Evolutionary conservation across 139 green algal genomes (phyloP).

Genomic region (Zygnema circumcarinatum): DNA sequence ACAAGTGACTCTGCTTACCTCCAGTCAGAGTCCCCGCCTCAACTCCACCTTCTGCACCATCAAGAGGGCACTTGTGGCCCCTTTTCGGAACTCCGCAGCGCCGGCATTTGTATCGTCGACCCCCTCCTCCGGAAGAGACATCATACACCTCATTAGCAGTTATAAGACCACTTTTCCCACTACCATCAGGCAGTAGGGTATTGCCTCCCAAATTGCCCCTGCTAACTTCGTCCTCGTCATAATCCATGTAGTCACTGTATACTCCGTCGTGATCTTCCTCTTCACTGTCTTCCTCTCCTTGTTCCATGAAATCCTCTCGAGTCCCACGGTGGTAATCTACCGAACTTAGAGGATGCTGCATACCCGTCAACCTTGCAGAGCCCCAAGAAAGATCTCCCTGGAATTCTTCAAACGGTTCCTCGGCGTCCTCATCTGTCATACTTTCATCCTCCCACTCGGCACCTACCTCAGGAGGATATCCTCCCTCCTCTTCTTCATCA

Average conservation of each 20-base stretch:
- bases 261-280: conserved; percentile 25
- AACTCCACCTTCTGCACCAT: background rate
- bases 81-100: conserved; percentile 41
- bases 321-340: background rate
- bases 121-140: background rate
- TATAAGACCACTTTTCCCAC: background rate
- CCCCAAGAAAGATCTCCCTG: too few relatives aligned
- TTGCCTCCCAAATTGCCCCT: background rate
- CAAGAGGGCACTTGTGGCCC: conserved; percentile 32
- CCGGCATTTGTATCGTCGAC: conserved; percentile 19
- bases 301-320: background rate
- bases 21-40: background rate
- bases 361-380: background rate
- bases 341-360: background rate
- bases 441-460: background rate
- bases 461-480: background rate
- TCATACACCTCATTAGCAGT: conserved; percentile 6
- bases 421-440: background rate
- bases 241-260: conserved; percentile 15
- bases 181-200: background rate
- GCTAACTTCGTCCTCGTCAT: conserved; percentile 12
- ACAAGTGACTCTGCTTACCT: too few relatives aligned
- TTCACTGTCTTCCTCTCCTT: conserved; percentile 13
- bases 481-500: background rate
- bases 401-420: background rate